These are phyloP conservation scores for Phytophthora pluvialis DNA, from an alignment of 352 stramenopile species.

Conservation along the genomic window DNA sequence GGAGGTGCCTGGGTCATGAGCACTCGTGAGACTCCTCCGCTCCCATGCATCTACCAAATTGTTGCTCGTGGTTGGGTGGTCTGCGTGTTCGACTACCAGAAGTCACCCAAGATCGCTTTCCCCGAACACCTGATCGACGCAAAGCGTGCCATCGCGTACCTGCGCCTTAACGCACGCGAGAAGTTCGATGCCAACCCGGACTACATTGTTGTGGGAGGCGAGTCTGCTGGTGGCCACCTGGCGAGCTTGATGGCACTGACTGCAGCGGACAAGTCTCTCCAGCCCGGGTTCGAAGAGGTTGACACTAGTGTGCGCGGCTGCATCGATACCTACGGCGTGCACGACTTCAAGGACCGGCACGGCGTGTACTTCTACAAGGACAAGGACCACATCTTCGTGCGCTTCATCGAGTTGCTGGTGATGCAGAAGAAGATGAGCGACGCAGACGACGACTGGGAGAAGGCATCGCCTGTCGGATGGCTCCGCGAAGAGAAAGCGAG, in stretches of 20 bases:
- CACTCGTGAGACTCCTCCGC: constrained; percentile 47
- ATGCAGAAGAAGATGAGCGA: constrained; percentile 71
- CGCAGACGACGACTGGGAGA: constrained; percentile 52
- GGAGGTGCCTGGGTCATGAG: constrained; percentile 81
- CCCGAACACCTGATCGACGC: constrained; percentile 72
- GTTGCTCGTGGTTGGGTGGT: constrained; percentile 65
- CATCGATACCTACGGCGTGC: constrained; percentile 77
- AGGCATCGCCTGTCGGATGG: constrained; percentile 66
- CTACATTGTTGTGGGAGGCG: constrained; percentile 75
- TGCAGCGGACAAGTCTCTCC: constrained; percentile 61
- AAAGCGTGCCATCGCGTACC: constrained; percentile 74
- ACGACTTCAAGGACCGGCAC: constrained; percentile 77
- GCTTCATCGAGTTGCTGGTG: constrained; percentile 72
- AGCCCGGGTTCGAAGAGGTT: constrained; percentile 79
- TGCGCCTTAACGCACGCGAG: constrained; percentile 50
- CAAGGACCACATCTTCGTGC: constrained; percentile 60
- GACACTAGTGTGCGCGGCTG: constrained; percentile 79
- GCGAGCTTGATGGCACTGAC: constrained; percentile 76
- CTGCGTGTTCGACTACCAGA: constrained; percentile 78
- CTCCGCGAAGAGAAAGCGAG: constrained; percentile 44
- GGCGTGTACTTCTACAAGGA: constrained; percentile 70
- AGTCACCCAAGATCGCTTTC: constrained; percentile 72
- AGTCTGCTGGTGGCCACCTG: constrained; percentile 76
- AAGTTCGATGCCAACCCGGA: constrained; percentile 62
- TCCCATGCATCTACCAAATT: constrained; percentile 73